These are phyloP conservation scores for Leccinum colubrinum DNA, from an alignment of 1,284 basidiomycete species.

Conservation along the genomic window DNA sequence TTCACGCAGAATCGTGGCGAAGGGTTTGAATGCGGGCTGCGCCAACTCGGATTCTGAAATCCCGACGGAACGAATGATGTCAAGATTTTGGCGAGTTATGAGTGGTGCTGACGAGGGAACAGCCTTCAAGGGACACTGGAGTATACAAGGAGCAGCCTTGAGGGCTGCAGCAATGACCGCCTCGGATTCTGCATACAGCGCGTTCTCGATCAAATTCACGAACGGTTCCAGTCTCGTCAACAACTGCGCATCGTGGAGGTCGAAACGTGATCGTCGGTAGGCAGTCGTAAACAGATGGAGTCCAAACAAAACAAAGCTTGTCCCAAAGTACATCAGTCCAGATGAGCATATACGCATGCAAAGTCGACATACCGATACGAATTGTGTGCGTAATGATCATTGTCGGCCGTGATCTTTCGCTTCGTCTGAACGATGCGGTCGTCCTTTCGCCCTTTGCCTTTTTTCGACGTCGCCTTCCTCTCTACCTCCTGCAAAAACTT, in stretches of 20 bases:
- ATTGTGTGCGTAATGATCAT: slow-evolving; percentile 80
- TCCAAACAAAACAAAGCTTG: slow-evolving; percentile 90
- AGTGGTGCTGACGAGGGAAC: slow-evolving; percentile 81
- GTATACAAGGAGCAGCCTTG: slow-evolving; percentile 79
- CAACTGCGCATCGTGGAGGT: slow-evolving; percentile 73
- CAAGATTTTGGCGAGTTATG: slow-evolving; percentile 84
- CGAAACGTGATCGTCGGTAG: slow-evolving; percentile 82
- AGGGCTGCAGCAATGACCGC: slow-evolving; percentile 81
- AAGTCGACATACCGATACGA: slow-evolving; percentile 63
- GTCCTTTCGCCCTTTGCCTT: slow-evolving; percentile 41
- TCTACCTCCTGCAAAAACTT: slow-evolving; percentile 68
- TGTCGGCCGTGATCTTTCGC: slow-evolving; percentile 54
- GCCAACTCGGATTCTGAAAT: slow-evolving; percentile 89
- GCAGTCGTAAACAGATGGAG: slow-evolving; percentile 91
- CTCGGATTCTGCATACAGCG: slow-evolving; percentile 84
- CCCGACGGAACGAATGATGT: slow-evolving; percentile 82
- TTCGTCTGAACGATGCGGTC: slow-evolving; percentile 80
- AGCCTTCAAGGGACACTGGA: slow-evolving; percentile 82
- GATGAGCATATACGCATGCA: background rate
- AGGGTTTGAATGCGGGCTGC: slow-evolving; percentile 86
- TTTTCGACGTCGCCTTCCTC: slow-evolving; percentile 33
- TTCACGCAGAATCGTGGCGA: slow-evolving; percentile 86
- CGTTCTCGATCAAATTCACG: slow-evolving; percentile 88
- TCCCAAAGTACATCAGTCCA: slow-evolving; percentile 15
- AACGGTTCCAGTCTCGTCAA: slow-evolving; percentile 85